Percentiles rank a stretch among this genome's conserved stretches.
These are phyloP conservation scores for Aspergillus olivimuriae DNA, from an alignment of 495 filamentous ascomycete species.

Conservation along the genomic window DNA sequence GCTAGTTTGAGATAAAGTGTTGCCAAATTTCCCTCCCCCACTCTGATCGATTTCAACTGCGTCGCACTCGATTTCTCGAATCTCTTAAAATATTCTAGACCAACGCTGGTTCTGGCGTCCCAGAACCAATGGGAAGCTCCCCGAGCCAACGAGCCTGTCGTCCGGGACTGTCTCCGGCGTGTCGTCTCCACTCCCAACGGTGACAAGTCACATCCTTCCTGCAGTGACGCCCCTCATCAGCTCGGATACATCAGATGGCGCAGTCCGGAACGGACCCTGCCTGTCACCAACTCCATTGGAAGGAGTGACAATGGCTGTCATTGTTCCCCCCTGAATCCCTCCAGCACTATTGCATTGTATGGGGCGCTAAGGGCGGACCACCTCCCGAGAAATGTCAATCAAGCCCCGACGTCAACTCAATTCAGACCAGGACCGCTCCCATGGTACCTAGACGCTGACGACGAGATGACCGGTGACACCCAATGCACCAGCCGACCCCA, in stretches of 20 bases:
- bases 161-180: neutral
- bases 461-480: too few species aligned
- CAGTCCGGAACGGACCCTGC: neutral
- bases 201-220: neutral
- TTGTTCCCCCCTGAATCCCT: too few species aligned
- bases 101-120: too few species aligned
- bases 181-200: neutral
- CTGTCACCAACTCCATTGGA: too few species aligned
- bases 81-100: too few species aligned
- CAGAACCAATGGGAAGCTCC: neutral
- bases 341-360: neutral
- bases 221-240: neutral
- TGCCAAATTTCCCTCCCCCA: too few species aligned
- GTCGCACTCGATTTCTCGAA: too few species aligned
- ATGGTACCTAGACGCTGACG: too few species aligned
- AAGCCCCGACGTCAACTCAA: neutral
- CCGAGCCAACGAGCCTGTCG: neutral
- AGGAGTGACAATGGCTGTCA: too few species aligned
- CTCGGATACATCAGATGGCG: neutral
- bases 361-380: neutral
- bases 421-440: neutral
- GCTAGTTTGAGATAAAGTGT: too few species aligned
- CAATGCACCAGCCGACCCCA: too few species aligned
- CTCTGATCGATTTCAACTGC: too few species aligned
- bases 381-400: neutral